Conservation (phyloP, 306 rosid genomes). For the Vachellia collinsii region DNA sequence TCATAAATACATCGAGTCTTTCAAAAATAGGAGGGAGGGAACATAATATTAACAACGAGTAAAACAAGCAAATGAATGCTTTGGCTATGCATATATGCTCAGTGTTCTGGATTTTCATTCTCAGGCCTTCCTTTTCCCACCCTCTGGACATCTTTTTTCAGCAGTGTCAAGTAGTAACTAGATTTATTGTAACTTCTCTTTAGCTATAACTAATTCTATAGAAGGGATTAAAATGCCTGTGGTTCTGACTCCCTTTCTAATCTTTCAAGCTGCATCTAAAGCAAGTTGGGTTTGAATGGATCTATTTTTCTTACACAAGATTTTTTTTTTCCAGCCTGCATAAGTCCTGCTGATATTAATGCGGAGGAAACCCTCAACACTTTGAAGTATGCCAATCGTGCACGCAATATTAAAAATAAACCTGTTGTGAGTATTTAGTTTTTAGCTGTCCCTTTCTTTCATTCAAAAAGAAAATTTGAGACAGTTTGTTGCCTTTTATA, state of each 20-base stretch:
- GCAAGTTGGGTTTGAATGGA: slow-evolving; percentile 22
- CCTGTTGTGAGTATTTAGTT: slow-evolving; percentile 79
- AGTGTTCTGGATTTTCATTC: slow-evolving; percentile 20
- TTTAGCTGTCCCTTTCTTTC: slow-evolving; percentile 5
- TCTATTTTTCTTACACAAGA: slow-evolving; percentile 38
- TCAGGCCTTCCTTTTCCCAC: slow-evolving; percentile 13
- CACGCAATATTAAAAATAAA: slow-evolving; percentile 96
- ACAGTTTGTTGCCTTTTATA: slow-evolving; percentile 35
- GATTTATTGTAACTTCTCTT: slow-evolving; percentile 22
- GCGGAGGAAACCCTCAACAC: slow-evolving; percentile 99
- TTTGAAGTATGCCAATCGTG: slow-evolving; percentile 98
- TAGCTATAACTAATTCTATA: slow-evolving; percentile 30
- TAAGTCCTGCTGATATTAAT: slow-evolving; percentile 98
- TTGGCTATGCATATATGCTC: slow-evolving; percentile 14
- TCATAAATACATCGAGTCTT: slow-evolving; percentile 14
- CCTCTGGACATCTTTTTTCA: slow-evolving; percentile 26
- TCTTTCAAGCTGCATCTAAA: slow-evolving; percentile 31
- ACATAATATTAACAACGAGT: slow-evolving; percentile 14
- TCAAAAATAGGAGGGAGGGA: slow-evolving; percentile 29
- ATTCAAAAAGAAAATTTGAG: slow-evolving; percentile 11
- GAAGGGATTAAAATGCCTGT: slow-evolving; percentile 10
- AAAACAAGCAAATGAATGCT: slow-evolving; percentile 20
- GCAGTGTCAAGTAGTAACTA: not conserved
- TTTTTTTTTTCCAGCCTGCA: slow-evolving; percentile 75
- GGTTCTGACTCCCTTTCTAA: slow-evolving; percentile 21